Evolutionary conservation across 768 basidiomycete genomes (phyloP).

Genomic region (Tylopilus sp.): DNA sequence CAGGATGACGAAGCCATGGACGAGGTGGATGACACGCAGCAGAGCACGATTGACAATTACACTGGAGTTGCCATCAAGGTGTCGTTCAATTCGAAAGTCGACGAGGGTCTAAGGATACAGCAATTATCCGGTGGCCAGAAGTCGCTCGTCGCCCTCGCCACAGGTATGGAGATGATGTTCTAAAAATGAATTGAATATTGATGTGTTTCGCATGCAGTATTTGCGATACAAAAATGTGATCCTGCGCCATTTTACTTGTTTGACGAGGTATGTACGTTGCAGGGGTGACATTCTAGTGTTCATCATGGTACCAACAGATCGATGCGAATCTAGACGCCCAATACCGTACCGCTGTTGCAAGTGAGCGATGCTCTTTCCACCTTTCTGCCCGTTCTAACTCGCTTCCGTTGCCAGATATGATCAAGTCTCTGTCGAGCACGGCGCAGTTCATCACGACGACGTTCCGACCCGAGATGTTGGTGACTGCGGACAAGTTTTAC

Average conservation of each 20-base stretch:
- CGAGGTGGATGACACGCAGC: constrained; percentile 70
- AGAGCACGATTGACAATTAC: constrained; percentile 85
- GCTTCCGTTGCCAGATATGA: constrained; percentile 55
- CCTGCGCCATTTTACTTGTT: constrained; percentile 99
- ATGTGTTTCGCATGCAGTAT: constrained; percentile 50
- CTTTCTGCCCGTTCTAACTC: constrained; percentile 36
- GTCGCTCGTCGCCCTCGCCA: constrained; percentile 92
- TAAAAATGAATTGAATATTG: neutral
- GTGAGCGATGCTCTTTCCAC: constrained; percentile 43
- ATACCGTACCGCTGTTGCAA: constrained; percentile 93
- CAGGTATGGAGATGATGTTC: constrained; percentile 46
- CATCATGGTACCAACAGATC: constrained; percentile 48
- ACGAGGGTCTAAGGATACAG: constrained; percentile 94
- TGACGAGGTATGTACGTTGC: constrained; percentile 64
- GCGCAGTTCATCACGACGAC: constrained; percentile 99
- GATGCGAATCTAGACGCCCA: constrained; percentile 98
- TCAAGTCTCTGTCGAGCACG: constrained; percentile 79
- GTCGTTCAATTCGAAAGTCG: constrained; percentile 97
- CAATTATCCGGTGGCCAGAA: constrained; percentile 98
- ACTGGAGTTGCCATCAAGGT: constrained; percentile 98
- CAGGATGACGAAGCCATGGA: constrained; percentile 70
- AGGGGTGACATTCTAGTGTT: no score
- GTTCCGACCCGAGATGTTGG: constrained; percentile 96
- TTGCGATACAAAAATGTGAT: constrained; percentile 98
- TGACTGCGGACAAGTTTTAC: constrained; percentile 94